These are phyloP conservation scores for Dryas alaskensis DNA, from an alignment of 306 rosid species.

Conservation along the genomic window DNA sequence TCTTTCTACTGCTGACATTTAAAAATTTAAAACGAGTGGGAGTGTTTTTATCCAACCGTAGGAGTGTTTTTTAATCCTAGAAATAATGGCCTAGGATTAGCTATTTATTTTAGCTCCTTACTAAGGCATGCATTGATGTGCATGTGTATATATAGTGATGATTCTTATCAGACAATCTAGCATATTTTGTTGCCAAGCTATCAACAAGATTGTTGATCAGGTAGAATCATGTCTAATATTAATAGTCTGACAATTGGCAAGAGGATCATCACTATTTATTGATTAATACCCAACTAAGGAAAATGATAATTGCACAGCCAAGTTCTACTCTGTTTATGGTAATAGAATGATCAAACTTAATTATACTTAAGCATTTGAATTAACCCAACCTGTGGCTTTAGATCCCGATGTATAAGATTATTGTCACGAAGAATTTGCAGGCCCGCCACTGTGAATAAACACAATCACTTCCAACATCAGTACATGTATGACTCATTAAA, in stretches of 20 bases:
- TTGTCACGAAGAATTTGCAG: slow-evolving; percentile 90
- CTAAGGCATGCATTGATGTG: neutral
- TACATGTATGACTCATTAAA: neutral
- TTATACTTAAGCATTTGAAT: slow-evolving; percentile 13
- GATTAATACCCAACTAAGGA: slow-evolving; percentile 1
- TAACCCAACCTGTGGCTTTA: slow-evolving; percentile 87
- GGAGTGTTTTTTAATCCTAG: neutral
- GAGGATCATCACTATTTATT: neutral
- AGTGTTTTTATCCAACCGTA: neutral
- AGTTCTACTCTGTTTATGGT: neutral
- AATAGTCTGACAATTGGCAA: neutral
- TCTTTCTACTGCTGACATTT: neutral
- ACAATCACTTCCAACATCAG: slow-evolving; percentile 25
- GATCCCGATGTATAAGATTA: slow-evolving; percentile 88
- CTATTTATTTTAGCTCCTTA: neutral
- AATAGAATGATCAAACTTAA: neutral
- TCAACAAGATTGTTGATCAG: neutral
- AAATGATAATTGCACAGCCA: slow-evolving; percentile 7
- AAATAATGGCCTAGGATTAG: neutral
- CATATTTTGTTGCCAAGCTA: slow-evolving; percentile 1
- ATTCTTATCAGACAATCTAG: neutral
- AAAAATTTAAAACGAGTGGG: neutral
- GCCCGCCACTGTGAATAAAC: slow-evolving; percentile 74
- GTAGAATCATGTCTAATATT: neutral
- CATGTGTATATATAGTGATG: neutral